Conservation (phyloP, 108 stramenopile genomes). For the Chaetoceros muelleri region DNA sequence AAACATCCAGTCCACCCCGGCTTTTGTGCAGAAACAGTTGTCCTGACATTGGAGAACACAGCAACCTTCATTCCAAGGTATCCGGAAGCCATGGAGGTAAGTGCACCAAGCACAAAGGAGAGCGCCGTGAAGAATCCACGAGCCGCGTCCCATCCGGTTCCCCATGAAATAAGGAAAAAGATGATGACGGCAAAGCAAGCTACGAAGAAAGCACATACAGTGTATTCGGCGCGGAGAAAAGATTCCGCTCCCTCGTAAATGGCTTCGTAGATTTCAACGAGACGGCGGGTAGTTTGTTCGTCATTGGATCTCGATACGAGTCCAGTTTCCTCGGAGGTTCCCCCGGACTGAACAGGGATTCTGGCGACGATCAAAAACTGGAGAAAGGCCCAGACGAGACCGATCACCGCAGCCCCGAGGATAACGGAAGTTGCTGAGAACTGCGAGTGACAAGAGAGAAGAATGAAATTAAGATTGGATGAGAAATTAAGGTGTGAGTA, state of each 20-base stretch:
- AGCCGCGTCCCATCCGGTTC: constrained; percentile 73
- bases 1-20: constrained; percentile 82
- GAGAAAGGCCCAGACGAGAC: constrained; percentile 56
- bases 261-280: constrained; percentile 84
- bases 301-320: constrained; percentile 44
- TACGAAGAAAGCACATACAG: constrained; percentile 88
- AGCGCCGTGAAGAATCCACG: constrained; percentile 87
- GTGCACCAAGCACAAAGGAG: constrained; percentile 89
- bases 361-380: constrained; percentile 71
- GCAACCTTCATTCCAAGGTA: constrained; percentile 98
- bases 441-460: constrained; percentile 11
- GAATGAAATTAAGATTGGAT: background rate
- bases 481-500: too few species aligned
- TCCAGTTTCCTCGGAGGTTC: constrained; percentile 27
- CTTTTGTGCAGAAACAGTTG: constrained; percentile 85
- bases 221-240: constrained; percentile 92
- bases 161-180: constrained; percentile 83
- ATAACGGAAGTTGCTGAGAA: constrained; percentile 57
- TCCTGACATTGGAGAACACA: constrained; percentile 93
- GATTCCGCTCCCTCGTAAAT: constrained; percentile 94
- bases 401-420: constrained; percentile 54
- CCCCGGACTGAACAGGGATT: constrained; percentile 60
- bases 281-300: constrained; percentile 64
- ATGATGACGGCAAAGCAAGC: constrained; percentile 68
- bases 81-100: constrained; percentile 77